phyloP scores from a whole-genome alignment of 371 early-diverging fungal genomes.

The Apophysomyces sp. region DNA sequence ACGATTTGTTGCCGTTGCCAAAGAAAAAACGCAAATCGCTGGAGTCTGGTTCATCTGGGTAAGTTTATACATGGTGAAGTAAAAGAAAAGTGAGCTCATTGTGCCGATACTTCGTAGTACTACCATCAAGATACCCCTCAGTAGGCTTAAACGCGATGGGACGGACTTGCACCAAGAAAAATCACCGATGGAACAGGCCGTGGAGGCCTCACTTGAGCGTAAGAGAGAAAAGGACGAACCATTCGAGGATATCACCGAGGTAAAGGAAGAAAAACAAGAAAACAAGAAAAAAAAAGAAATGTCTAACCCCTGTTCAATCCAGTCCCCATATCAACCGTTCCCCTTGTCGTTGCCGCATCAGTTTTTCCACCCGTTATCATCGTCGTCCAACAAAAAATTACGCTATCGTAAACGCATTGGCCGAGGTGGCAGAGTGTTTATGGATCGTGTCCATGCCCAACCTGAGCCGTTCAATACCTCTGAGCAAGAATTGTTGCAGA shows the following conservation, averaged over 20 bases:
- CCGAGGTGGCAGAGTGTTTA: conserved; percentile 57
- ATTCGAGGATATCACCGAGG: conserved; percentile 53
- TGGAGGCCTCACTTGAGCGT: conserved; percentile 41
- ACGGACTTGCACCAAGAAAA: conserved; percentile 10
- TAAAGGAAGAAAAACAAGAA: conserved; percentile 12
- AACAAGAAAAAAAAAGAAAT: no score
- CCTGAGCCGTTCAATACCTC: neutral
- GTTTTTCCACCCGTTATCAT: conserved; percentile 27
- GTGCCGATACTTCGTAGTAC: conserved; percentile 14
- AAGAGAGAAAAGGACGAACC: conserved; percentile 41
- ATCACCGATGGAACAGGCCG: conserved; percentile 14
- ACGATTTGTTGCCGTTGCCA: conserved; percentile 34
- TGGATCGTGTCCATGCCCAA: conserved; percentile 39
- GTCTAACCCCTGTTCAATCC: neutral
- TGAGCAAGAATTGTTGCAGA: neutral
- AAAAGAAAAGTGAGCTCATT: neutral
- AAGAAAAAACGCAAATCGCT: conserved; percentile 41
- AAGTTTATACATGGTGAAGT: conserved; percentile 4
- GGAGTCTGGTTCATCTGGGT: conserved; percentile 30
- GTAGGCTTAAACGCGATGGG: conserved; percentile 14
- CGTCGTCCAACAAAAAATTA: conserved; percentile 15
- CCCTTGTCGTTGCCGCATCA: conserved; percentile 37
- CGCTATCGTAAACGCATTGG: conserved; percentile 57
- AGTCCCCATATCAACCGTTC: conserved; percentile 56
- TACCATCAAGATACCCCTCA: conserved; percentile 31